Base-by-base conservation (phyloP, 2,329 filamentous ascomycete genomes). In the Ophiostoma himal-ulmi region DNA sequence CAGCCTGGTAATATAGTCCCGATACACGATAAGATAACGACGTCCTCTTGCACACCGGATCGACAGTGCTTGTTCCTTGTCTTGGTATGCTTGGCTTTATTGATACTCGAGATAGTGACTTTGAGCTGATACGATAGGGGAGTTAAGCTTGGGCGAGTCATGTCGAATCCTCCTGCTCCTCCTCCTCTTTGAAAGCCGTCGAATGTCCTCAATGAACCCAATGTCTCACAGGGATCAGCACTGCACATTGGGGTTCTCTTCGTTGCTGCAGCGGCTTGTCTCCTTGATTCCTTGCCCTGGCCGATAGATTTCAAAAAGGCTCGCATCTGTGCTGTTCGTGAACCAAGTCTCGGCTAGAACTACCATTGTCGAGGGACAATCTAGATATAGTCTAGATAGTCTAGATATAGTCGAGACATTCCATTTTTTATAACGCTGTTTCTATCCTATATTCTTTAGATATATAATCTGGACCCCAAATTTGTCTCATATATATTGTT, bases 81-180 rank as follows among this genome's bases (percentile, higher is more conserved):
- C 52, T 57, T 57, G 52, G 52, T 57, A 57, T 57, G 52, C 52
- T 57, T 57, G 52, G 52, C 52, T 26, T 13, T 26, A 57, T 57
- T 26, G 52, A 57, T 17, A 8, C 7, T 3, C 20, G 22, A 57
- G 52, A 57, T 57, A 57, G 52, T 57, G 52, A 7, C 52, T 30
- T 26, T n/a, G 6, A 10, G 10, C 7, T 1, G 20, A 26, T 54
- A n/a, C 44, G 44, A 48, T 48, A 48, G 44, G 17, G 44, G 39
- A 44, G 5, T 44, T 17, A 17, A 17, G 39, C 14, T 17, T 17
- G 10, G 1, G 10, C 11, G 10, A 11, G 39, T 44, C 39, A 44
- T 3, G 39, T 44, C 39, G 39, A 30, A 30, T 3, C 3, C 39
- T 10, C 39, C 14, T 17, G 7, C 5, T 48, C 6, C 44, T 48